phyloP scores from a whole-genome alignment of 2,329 filamentous ascomycete species.

The Ascochyta fabae region DNA sequence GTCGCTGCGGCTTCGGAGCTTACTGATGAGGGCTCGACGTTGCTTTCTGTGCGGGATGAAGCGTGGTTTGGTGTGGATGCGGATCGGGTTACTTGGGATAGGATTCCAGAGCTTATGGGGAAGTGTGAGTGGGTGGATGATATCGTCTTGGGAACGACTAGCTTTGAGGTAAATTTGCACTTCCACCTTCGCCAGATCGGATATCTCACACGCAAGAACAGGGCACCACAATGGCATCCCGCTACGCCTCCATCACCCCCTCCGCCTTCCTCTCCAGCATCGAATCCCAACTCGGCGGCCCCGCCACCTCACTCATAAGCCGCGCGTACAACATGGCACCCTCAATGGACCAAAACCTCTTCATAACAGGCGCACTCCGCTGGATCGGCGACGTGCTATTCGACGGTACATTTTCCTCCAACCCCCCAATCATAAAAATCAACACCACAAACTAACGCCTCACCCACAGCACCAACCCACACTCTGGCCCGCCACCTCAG shows the following conservation, averaged over 20 bases:
- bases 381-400: constrained; percentile 53
- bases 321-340: constrained; percentile 48
- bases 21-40: constrained; percentile 12
- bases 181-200: not conserved
- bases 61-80: constrained; percentile 23
- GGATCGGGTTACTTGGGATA: constrained; percentile 27
- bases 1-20: constrained; percentile 19
- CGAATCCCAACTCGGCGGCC: constrained; percentile 18
- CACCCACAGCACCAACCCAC: constrained; percentile 22
- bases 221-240: constrained; percentile 3
- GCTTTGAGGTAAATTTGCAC: constrained; percentile 50
- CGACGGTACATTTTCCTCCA: constrained; percentile 30
- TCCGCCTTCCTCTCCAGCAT: constrained; percentile 33
- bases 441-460: no score
- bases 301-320: constrained; percentile 25
- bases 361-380: constrained; percentile 48
- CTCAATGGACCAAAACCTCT: constrained; percentile 45
- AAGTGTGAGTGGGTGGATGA: constrained; percentile 51
- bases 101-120: constrained; percentile 19
- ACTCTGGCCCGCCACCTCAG: constrained; percentile 17
- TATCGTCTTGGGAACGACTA: constrained; percentile 54
- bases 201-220: not conserved
- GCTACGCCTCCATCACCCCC: constrained; percentile 15
- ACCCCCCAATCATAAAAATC: no score
- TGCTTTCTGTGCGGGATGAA: constrained; percentile 20